Base-by-base conservation (phyloP, 139 green algal genomes). In the Tetraselmis chui region DNA sequence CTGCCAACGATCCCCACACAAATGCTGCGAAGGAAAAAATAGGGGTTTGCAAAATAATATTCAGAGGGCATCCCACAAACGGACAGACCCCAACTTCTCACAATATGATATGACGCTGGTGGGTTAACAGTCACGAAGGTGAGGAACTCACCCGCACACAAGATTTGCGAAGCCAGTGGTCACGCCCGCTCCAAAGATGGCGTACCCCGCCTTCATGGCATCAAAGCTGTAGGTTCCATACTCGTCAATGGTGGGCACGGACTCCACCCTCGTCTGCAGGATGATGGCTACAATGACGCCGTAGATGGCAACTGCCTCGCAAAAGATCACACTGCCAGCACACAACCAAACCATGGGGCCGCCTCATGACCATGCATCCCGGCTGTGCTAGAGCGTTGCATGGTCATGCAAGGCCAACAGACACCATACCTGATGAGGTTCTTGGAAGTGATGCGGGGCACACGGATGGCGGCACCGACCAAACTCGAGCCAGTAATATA, bases 251-350 rank as follows among this genome's bases (percentile, higher is more conserved):
- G 76, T 59, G 1, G 86, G 32, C 0, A 95, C 89, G 0, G 79
- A 79, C 76, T 97, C 94, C 28, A 98, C 88, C 85, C 98, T 99
- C 76, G 96, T 99, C 80, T 97, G 92, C 74, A 99, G 86, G 84
- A 99, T 99, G 86, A 99, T 99, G 29, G 95, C 95, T 24, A 99
- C 95, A 79, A 99, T 98, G 75, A 99, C 95, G 0, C 97, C 97
- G 82, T 99, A 99, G 86, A 99, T 99, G 76, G 97, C 97, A 31
- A 97, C 95, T 0, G 97, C 97, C 82, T 99, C 97, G 83, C 96
- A 99, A 89, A 99, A 99, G 59, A 99, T 99, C 59, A 99, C 91
- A 78, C 93, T 97, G 93, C 86, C 81, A 45, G 77, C 30, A 83
- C 25, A n/a, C n/a, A n/a, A n/a, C n/a, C n/a, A n/a, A n/a, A n/a